phyloP scores from a whole-genome alignment of 768 basidiomycete genomes.

The Cyclocybe aegerita region DNA sequence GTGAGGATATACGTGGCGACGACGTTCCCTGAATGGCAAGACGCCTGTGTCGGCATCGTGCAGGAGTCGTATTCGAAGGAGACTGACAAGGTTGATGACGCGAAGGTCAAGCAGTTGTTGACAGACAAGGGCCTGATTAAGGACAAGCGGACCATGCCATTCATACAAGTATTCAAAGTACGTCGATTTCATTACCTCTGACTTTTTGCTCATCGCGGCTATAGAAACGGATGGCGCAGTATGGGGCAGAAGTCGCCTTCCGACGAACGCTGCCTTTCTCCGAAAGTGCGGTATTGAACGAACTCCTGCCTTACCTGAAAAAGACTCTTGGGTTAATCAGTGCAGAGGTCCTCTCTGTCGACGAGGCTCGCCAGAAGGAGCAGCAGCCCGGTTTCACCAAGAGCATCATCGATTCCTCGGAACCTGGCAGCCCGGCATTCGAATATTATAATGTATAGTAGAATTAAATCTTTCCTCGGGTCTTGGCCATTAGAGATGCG shows the following conservation, averaged over 20 bases:
- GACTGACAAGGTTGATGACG: constrained; percentile 77
- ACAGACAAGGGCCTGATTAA: constrained; percentile 80
- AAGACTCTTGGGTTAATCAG: constrained; percentile 69
- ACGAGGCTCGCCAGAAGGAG: constrained; percentile 58
- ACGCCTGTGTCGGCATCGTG: constrained; percentile 73
- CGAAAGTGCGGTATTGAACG: constrained; percentile 68
- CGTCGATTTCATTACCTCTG: constrained; percentile 9
- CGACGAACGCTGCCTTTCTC: constrained; percentile 81
- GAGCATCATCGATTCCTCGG: constrained; percentile 77
- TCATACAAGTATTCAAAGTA: constrained; percentile 92
- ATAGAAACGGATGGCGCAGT: constrained; percentile 81
- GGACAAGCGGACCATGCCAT: constrained; percentile 96
- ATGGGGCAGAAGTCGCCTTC: constrained; percentile 77
- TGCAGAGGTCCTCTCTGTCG: constrained; percentile 68
- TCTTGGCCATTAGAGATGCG: no score
- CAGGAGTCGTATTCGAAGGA: constrained; percentile 62
- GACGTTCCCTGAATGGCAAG: constrained; percentile 93
- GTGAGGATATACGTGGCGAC: constrained; percentile 91
- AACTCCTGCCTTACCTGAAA: constrained; percentile 79
- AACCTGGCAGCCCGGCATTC: constrained; percentile 85
- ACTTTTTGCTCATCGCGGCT: not conserved
- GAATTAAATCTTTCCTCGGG: not conserved
- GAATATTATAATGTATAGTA: constrained; percentile 76
- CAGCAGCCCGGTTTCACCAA: constrained; percentile 60
- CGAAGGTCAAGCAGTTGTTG: constrained; percentile 67